Percentiles rank a stretch among this genome's conserved stretches.
These are phyloP conservation scores for Pachyrhizus erosus DNA, from an alignment of 306 rosid genomes.

Conservation along the genomic window DNA sequence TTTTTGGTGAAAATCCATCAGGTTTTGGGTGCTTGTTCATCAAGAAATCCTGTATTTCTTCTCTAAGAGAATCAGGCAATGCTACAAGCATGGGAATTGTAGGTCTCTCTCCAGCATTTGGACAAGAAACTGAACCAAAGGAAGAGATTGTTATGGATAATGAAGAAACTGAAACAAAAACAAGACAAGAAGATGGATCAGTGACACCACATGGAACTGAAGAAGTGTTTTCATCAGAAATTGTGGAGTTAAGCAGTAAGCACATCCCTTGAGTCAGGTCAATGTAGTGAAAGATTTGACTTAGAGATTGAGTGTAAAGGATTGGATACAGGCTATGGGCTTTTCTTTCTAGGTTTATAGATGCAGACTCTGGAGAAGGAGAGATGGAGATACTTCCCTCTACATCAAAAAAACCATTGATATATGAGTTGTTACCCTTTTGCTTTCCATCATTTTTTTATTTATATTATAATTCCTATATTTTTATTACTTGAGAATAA, in stretches of 20 bases:
- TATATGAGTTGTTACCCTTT: constrained; percentile 37
- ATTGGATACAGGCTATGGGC: constrained; percentile 76
- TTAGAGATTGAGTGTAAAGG: constrained; percentile 56
- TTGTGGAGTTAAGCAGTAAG: constrained; percentile 30
- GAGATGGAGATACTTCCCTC: constrained; percentile 71
- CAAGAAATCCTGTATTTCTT: constrained; percentile 63
- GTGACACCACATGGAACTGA: neutral
- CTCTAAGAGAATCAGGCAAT: constrained; percentile 44
- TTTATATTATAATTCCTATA: too few species aligned
- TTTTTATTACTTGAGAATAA: too few species aligned
- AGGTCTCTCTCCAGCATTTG: constrained; percentile 51
- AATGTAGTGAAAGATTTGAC: constrained; percentile 28
- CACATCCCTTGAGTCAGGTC: neutral
- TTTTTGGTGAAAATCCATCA: constrained; percentile 53
- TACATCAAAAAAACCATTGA: constrained; percentile 64
- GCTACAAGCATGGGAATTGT: constrained; percentile 58
- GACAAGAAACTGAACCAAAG: neutral
- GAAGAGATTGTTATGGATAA: too few species aligned
- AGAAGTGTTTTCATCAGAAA: constrained; percentile 40
- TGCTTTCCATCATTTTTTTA: neutral
- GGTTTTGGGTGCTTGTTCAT: constrained; percentile 76
- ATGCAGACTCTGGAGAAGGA: constrained; percentile 81
- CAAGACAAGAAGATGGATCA: too few species aligned
- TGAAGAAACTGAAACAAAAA: too few species aligned
- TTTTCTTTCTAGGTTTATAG: constrained; percentile 70